Evolutionary conservation across 495 filamentous ascomycete genomes (phyloP), one percentile per base, ranked within the genome.

Genomic region (Aspergillus kassunensis): DNA sequence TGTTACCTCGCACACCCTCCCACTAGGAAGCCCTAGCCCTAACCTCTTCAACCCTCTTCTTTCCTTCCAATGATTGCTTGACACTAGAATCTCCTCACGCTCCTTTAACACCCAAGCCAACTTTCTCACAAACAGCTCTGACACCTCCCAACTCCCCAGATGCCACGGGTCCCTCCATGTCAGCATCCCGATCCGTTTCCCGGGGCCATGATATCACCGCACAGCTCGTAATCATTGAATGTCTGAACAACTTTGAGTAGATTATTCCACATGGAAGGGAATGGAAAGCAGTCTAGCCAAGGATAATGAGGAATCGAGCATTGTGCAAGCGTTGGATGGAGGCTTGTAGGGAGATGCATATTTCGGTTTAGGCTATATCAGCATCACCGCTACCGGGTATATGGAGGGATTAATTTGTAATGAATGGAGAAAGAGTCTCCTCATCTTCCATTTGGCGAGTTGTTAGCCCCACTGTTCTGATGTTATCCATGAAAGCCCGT

Each of bases 211-310:
- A 54, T 31, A 54, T 54, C 51, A 34, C 18, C 27, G 25, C 51
- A 54, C 6, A 54, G 44, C 25, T 48, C 35, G 18, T 44, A 54
- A 33, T 59, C 56, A 21, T 55, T 44, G 11, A 59, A 42, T 21
- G 41, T 20, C 23, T 48, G 39, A 12, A 21, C 53, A n/a, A 44
- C 44, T 15, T 45, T 44, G 20, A 60, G 34, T 10, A 60, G 30
- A 30, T 55, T 60, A 29, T 60, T 53, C 9, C 57, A 49, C 30
- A 60, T 53, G 18, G 19, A 36, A 27, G 57, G 49, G 23, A 55
- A 53, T 0, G 57, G 53, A 12, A 56, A 60, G 12, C 53, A 51
- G 21, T 53, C 57, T 40, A 56, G 35, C 53, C 57, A 60, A 9
- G 41, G 33, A 34, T 54, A 49, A 23, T 60, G 57, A 35, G 44